A percentile compares a stretch with the other conserved stretches of the same genome.
Conservation (phyloP, 164 flowering plant genomes). For the Macadamia tetraphylla region DNA sequence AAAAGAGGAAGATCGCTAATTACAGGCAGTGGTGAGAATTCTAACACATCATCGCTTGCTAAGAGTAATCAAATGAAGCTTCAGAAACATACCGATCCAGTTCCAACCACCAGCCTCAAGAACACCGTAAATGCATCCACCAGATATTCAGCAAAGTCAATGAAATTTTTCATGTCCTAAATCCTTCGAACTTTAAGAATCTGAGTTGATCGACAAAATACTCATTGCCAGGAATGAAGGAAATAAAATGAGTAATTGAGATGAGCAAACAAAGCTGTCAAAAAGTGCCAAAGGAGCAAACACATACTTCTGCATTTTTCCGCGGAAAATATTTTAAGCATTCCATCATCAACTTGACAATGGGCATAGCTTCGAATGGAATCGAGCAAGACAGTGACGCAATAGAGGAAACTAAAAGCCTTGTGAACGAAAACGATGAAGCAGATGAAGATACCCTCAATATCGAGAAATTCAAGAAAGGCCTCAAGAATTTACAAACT, state of each 20-base stretch:
- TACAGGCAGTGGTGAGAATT: no score
- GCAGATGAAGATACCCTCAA: constrained; percentile 37
- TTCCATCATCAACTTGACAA: constrained; percentile 42
- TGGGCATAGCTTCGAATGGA: constrained; percentile 47
- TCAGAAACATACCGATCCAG: constrained; percentile 42
- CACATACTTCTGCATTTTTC: constrained; percentile 54
- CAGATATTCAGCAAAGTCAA: constrained; percentile 35
- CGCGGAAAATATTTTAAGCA: constrained; percentile 43
- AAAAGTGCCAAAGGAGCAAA: not conserved
- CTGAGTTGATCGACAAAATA: constrained; percentile 5
- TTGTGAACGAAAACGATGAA: constrained; percentile 37
- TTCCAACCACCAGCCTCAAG: constrained; percentile 39
- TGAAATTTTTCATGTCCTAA: constrained; percentile 48
- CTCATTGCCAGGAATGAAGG: not conserved
- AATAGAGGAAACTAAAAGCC: constrained; percentile 50
- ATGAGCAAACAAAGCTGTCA: no score
- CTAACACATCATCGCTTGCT: not conserved
- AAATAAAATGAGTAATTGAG: not conserved
- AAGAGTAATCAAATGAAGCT: not conserved
- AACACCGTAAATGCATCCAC: constrained; percentile 57
- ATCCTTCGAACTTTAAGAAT: constrained; percentile 1
- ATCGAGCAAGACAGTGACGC: constrained; percentile 59
- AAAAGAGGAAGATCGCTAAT: no score
- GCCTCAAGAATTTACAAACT: constrained; percentile 65
- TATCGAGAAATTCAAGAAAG: constrained; percentile 55